Evolutionary conservation across 371 early-diverging fungal genomes (phyloP), one percentile per base, ranked within the genome.

Genomic region (Basidiobolus meristosporus): DNA sequence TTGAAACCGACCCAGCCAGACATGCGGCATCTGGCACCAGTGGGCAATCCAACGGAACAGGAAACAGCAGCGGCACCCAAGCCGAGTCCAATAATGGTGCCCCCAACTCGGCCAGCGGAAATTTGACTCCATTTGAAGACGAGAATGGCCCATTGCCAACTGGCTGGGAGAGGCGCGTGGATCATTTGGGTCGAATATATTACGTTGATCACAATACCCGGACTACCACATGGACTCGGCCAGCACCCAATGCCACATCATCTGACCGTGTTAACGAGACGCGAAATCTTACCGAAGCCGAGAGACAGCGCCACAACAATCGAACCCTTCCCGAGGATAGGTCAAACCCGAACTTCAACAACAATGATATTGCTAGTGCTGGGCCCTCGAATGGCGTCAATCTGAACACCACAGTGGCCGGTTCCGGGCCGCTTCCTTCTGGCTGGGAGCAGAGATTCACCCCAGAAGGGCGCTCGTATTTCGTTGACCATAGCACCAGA

Each of bases 401-500:
- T 26, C 26, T 26, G 26, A 26, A 26, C 26, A 26, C 26, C 9
- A 73, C 76, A 6, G 64, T 72, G 5, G 72, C 75, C 7, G 82
- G 80, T 12, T 64, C 74, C 14, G 89, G 87, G 4, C 80, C 87
- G n/a, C 60, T 95, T 36, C 93, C 96, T 10, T 70, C 85, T 15
- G 92, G 95, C 23, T 97, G 93, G 95, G 26, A 84, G 48, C 77
- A 81, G 65, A 63, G 95, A 28, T 63, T 72, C 31, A 92, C 86
- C 2, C 65, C 81, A 4, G 90, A 89, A 49, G 96, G 93, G 2
- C 65, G 93, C 3, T 73, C 88, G 1, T 97, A 92, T 56, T 97
- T 82, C 68, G 95, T 97, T 16, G 90, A 97, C 51, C 98, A 97
- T 58, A 92, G 85, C 50, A 90, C 89, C 3, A 80, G 91, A 23